phyloP scores from a whole-genome alignment of 352 stramenopile genomes.

The Phytopythium boreale region DNA sequence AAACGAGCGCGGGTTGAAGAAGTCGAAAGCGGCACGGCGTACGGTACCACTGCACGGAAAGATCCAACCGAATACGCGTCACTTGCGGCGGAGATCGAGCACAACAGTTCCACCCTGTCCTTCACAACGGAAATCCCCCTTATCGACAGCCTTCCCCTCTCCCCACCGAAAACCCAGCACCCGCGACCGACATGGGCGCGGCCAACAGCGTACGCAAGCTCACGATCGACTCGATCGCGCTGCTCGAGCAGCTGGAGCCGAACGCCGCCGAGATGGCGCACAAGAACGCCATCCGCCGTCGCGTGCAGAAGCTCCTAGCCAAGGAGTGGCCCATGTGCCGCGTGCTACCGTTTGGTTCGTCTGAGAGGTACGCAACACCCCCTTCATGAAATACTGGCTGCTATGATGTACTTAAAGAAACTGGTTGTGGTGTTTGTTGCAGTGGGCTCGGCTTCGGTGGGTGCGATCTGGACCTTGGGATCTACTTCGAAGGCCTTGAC shows the following conservation, averaged over 20 bases:
- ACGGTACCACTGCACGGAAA: not conserved
- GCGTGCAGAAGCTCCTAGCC: constrained; percentile 52
- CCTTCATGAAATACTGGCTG: not conserved
- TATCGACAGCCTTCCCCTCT: not conserved
- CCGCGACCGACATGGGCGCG: constrained; percentile 52
- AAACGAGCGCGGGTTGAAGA: not conserved
- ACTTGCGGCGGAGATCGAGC: not conserved
- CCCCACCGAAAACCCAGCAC: not conserved
- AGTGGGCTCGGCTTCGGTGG: constrained; percentile 74
- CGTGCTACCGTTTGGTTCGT: constrained; percentile 74
- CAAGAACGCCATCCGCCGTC: constrained; percentile 42
- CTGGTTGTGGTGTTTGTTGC: not conserved
- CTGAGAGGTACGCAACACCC: constrained; percentile 48
- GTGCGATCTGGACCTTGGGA: constrained; percentile 77
- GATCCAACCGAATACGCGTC: not conserved
- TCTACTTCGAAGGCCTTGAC: constrained; percentile 77
- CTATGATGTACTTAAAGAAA: not conserved
- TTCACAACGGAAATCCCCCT: constrained; percentile 1
- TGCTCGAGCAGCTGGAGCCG: constrained; percentile 82
- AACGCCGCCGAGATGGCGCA: constrained; percentile 42
- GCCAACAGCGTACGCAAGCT: constrained; percentile 79
- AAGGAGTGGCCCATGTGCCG: constrained; percentile 57
- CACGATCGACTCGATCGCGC: constrained; percentile 72
- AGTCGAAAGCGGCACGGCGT: not conserved
- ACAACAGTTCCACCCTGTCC: not conserved